A percentile compares a stretch with the other conserved stretches of the same genome.
These are phyloP conservation scores for Aspergillus sp. DNA, from an alignment of 2,329 filamentous ascomycete species.

Conservation along the genomic window DNA sequence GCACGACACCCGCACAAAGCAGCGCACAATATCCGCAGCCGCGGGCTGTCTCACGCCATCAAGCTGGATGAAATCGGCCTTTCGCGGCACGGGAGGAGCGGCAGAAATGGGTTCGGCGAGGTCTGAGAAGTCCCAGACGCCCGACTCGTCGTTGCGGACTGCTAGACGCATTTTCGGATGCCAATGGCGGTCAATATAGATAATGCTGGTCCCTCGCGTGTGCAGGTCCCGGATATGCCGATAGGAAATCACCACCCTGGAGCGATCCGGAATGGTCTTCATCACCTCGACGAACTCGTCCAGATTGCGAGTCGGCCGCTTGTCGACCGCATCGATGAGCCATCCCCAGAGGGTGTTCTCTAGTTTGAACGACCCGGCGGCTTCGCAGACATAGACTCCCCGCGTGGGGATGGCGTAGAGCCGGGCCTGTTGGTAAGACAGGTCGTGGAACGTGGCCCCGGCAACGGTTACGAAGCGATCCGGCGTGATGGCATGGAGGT, in stretches of 20 bases:
- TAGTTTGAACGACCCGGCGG: constrained; percentile 87
- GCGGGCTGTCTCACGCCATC: constrained; percentile 80
- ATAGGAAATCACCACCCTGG: constrained; percentile 87
- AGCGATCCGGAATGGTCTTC: constrained; percentile 69
- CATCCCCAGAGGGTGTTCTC: constrained; percentile 86
- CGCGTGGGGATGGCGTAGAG: constrained; percentile 86
- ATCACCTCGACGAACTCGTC: constrained; percentile 85
- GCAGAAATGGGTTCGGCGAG: constrained; percentile 73
- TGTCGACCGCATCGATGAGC: constrained; percentile 86
- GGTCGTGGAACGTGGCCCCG: constrained; percentile 86
- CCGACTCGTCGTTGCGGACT: constrained; percentile 77
- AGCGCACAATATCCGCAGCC: constrained; percentile 86
- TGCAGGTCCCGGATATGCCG: constrained; percentile 92
- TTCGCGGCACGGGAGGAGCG: constrained; percentile 59
- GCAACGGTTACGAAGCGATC: constrained; percentile 92
- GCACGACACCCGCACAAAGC: constrained; percentile 87
- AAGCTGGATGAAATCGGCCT: constrained; percentile 84
- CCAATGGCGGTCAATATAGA: constrained; percentile 93
- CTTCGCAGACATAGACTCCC: constrained; percentile 91
- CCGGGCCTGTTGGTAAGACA: constrained; percentile 96
- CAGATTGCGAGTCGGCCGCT: constrained; percentile 80
- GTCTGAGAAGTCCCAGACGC: constrained; percentile 89
- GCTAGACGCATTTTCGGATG: constrained; percentile 88
- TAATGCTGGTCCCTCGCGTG: constrained; percentile 83
- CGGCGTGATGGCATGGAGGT: constrained; percentile 89